Percentiles rank a stretch among this genome's conserved stretches.
Conservation (phyloP, 106 monocot genomes). For the Iris macrosiphon region DNA sequence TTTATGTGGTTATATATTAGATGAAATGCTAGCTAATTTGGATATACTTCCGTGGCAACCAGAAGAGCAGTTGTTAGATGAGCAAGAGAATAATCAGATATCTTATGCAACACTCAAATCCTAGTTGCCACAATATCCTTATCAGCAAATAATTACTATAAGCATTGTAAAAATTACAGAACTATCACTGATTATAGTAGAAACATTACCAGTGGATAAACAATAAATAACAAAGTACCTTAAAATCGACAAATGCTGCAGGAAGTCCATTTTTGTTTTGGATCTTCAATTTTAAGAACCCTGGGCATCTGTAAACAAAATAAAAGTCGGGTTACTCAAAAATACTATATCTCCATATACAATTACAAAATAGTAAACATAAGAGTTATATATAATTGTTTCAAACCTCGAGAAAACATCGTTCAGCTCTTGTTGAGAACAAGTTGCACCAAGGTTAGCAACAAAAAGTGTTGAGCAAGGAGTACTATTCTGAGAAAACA, state of each 20-base stretch:
- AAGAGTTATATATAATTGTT: too few species aligned
- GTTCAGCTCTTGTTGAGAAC: conserved; percentile 53
- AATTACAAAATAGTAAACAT: neutral
- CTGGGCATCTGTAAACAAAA: conserved; percentile 30
- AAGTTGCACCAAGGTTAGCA: conserved; percentile 55
- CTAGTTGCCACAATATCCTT: too few species aligned
- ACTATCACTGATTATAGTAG: too few species aligned
- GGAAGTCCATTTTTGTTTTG: conserved; percentile 60
- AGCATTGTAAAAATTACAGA: too few species aligned
- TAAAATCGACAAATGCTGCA: conserved; percentile 77
- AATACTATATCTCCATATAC: neutral
- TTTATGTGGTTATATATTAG: too few species aligned
- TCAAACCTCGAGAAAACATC: conserved; percentile 55
- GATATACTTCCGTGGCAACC: too few species aligned
- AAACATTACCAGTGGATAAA: too few species aligned
- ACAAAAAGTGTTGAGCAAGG: conserved; percentile 59
- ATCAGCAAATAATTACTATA: too few species aligned
- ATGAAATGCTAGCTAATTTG: too few species aligned
- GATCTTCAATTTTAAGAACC: conserved; percentile 70
- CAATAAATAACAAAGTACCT: conserved; percentile 30
- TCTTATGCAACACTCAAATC: too few species aligned
- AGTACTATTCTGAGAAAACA: conserved; percentile 7
- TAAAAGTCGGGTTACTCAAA: neutral
- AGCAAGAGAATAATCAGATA: too few species aligned
- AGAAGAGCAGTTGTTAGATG: too few species aligned